Evolutionary conservation across 2,329 filamentous ascomycete species (phyloP), one percentile per base, ranked within the genome.

Genomic region (Cyclaneusma minus): DNA sequence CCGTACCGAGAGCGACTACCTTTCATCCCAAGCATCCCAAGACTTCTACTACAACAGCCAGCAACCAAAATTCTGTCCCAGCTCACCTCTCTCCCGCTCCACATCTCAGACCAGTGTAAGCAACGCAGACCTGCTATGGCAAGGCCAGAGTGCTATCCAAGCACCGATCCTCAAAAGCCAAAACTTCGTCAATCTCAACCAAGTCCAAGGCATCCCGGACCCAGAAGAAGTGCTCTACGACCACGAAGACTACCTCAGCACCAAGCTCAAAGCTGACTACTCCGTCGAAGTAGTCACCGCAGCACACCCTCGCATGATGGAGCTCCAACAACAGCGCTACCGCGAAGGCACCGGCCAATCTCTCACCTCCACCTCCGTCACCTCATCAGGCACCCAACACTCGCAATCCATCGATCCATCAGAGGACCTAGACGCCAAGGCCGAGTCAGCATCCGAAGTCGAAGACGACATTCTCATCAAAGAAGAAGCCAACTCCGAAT

Each of bases 141-240:
- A 6, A 13, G 9, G 22, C 12, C 14, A 24, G 5, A 16, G 7
- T 33, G 22, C 14, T 15, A 17, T 10, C 20, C 25, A 11, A 11
- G 16, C 16, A 10, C 10, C 13, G 19, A 25, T 15, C 11, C 12
- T 12, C 29, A 32, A 27, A 11, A 12, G 4, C 10, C 20, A 4
- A 16, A 14, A 4, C 25, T 27, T 31, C 21, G 40, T 47, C n/a
- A 38, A 41, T 13, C 29, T 44, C 22, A 38, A 30, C 21, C 36
- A 45, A 31, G 35, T 45, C 8, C 44, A 45, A 30, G 29, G 21
- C 4, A 30, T 44, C 25, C 29, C 39, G 6, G 42, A 44, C 27
- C 18, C 30, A 2, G 30, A 40, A 16, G 38, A 44, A 16, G 25
- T 22, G 13, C 27, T 21, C n/a, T 36, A 28, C 18, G 32, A 34